Evolutionary conservation across 371 early-diverging fungal species (phyloP).

Genomic region (Saksenaea oblongispora): DNA sequence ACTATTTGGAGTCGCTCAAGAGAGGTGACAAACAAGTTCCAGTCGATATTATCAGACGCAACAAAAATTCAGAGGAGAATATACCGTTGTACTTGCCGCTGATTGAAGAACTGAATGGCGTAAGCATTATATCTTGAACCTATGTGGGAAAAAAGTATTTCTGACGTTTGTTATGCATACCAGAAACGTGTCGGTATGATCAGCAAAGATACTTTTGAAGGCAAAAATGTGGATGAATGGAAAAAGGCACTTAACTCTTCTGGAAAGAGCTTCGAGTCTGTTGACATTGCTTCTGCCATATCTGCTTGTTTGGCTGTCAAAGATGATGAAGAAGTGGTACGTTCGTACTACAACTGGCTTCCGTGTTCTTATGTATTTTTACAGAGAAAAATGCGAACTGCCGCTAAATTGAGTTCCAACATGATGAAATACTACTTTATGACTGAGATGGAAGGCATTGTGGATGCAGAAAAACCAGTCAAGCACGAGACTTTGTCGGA

Average conservation of each 20-base stretch:
- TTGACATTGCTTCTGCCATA: slow-evolving; percentile 78
- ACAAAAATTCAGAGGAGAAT: slow-evolving; percentile 73
- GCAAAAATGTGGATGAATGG: slow-evolving; percentile 86
- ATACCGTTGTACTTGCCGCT: slow-evolving; percentile 59
- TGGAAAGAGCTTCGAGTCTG: slow-evolving; percentile 55
- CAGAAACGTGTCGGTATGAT: slow-evolving; percentile 80
- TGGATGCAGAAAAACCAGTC: slow-evolving; percentile 88
- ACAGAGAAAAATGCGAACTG: slow-evolving; percentile 72
- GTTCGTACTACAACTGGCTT: slow-evolving; percentile 1
- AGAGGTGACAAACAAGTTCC: slow-evolving; percentile 60
- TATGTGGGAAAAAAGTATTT: background rate
- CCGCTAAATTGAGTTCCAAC: slow-evolving; percentile 71
- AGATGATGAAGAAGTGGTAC: slow-evolving; percentile 87
- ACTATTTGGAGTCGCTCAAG: slow-evolving; percentile 42
- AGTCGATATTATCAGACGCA: slow-evolving; percentile 74
- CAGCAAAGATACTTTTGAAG: slow-evolving; percentile 75
- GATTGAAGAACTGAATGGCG: slow-evolving; percentile 42
- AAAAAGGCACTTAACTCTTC: slow-evolving; percentile 54
- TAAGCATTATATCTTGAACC: slow-evolving; percentile 14
- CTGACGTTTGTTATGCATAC: background rate
- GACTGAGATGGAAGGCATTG: slow-evolving; percentile 77
- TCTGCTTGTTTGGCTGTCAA: slow-evolving; percentile 81
- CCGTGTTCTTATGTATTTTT: background rate
- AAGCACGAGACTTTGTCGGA: slow-evolving; percentile 89
- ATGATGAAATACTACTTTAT: slow-evolving; percentile 88